phyloP scores from a whole-genome alignment of 2,329 filamentous ascomycete genomes.

The Ophiostoma sp. region DNA sequence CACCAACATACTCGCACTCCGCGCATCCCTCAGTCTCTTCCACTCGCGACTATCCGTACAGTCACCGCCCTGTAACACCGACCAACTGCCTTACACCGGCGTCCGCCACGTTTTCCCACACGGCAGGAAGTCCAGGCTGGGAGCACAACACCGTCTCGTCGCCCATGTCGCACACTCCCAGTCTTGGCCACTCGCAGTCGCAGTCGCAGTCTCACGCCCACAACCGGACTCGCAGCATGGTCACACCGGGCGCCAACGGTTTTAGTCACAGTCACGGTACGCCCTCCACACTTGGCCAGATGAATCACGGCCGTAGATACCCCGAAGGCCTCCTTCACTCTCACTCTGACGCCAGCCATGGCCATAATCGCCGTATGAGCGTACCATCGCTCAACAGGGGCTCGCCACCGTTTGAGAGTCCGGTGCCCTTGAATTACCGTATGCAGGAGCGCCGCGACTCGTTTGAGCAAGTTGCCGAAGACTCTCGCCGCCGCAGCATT shows the following conservation, averaged over 20 bases:
- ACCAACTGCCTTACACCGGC: conserved; percentile 77
- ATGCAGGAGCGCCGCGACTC: conserved; percentile 11
- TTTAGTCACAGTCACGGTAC: conserved; percentile 8
- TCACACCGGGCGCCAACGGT: conserved; percentile 1
- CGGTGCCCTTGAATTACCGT: background rate
- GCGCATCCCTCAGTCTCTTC: conserved; percentile 2
- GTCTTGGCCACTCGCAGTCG: conserved; percentile 62
- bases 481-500: background rate
- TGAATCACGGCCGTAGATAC: conserved; percentile 5
- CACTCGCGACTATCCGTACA: conserved; percentile 38
- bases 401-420: background rate
- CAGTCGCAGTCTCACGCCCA: background rate
- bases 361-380: conserved; percentile 10
- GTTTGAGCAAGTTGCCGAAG: conserved; percentile 1
- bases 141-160: conserved; percentile 62
- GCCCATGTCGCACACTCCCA: conserved; percentile 59
- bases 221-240: conserved; percentile 11
- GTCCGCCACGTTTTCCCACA: conserved; percentile 74
- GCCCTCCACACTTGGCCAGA: background rate
- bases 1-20: background rate
- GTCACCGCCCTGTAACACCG: conserved; percentile 63
- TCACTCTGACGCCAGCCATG: background rate
- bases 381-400: background rate
- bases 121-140: conserved; percentile 71
- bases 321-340: background rate